These are phyloP conservation scores for Pharnaceum exiguum DNA, from an alignment of 148 eudicot genomes.

Conservation along the genomic window DNA sequence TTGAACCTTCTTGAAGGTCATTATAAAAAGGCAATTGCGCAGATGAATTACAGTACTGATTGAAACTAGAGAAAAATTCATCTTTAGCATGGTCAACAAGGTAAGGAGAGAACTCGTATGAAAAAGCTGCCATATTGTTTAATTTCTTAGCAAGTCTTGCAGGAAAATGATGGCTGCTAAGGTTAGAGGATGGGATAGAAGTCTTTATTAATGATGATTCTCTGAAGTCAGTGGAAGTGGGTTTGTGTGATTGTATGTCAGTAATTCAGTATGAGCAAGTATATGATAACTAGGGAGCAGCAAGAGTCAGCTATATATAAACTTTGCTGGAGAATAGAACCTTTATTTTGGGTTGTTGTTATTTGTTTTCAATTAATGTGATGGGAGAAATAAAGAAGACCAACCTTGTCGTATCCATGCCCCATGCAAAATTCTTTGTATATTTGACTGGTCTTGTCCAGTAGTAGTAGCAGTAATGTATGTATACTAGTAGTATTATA, in stretches of 20 bases:
- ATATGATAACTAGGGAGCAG: neutral
- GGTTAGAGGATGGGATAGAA: neutral
- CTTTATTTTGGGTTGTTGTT: conserved; percentile 1
- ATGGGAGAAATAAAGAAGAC: too few relatives aligned
- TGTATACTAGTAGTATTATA: too few relatives aligned
- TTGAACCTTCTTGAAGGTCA: conserved; percentile 7
- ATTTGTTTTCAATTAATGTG: neutral
- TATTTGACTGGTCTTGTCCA: conserved; percentile 4
- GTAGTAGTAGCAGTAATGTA: too few relatives aligned
- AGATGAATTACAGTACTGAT: conserved; percentile 7
- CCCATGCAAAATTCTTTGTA: neutral
- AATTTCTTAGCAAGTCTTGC: too few relatives aligned
- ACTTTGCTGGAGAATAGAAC: neutral
- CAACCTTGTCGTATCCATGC: too few relatives aligned
- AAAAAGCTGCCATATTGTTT: conserved; percentile 39
- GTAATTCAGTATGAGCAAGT: neutral
- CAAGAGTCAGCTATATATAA: conserved; percentile 20
- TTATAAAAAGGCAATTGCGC: neutral
- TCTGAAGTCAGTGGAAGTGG: too few relatives aligned
- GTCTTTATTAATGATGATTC: too few relatives aligned
- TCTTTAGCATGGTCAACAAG: conserved; percentile 16
- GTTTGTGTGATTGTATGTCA: conserved; percentile 4
- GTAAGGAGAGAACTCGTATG: conserved; percentile 26
- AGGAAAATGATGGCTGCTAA: neutral
- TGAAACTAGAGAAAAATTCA: conserved; percentile 10